Percentiles rank a stretch among this genome's conserved stretches.
phyloP scores from a whole-genome alignment of 2,329 filamentous ascomycete species.

The Colletotrichum salicis region DNA sequence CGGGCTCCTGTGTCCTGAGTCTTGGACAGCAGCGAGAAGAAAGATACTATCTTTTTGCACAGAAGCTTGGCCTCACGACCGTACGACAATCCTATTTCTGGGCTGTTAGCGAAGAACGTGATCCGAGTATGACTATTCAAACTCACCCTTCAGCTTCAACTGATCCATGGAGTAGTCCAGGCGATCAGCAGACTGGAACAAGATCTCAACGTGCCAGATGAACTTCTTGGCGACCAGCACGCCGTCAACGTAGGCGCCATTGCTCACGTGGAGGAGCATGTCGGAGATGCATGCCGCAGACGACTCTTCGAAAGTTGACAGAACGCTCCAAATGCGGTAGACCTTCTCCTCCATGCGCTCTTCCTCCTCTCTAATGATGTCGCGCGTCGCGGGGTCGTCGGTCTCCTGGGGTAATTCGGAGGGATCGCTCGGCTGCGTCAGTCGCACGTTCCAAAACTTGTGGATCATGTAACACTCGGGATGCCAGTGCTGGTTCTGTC shows the following conservation, averaged over 20 bases:
- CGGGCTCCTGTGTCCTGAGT: constrained; percentile 90
- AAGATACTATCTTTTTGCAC: constrained; percentile 99
- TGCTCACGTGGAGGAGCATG: constrained; percentile 98
- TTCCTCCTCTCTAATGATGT: constrained; percentile 83
- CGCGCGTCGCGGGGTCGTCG: constrained; percentile 71
- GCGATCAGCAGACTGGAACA: constrained; percentile 89
- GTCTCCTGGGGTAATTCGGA: constrained; percentile 56
- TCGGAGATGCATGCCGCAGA: constrained; percentile 98
- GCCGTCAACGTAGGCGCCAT: constrained; percentile 94
- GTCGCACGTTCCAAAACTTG: constrained; percentile 98
- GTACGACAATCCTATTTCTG: constrained; percentile 79
- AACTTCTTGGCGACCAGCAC: constrained; percentile 95
- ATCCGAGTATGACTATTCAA: neutral
- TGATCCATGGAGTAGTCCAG: constrained; percentile 78
- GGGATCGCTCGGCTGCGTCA: constrained; percentile 71
- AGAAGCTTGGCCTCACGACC: constrained; percentile 95
- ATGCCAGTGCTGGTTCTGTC: constrained; percentile 99
- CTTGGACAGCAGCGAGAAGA: constrained; percentile 94
- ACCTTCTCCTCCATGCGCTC: constrained; percentile 98
- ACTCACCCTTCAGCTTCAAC: constrained; percentile 79
- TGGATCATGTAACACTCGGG: constrained; percentile 99
- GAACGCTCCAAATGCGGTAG: constrained; percentile 96
- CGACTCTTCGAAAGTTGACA: constrained; percentile 97
- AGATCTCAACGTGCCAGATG: constrained; percentile 92
- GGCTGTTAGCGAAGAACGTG: constrained; percentile 13